These are phyloP conservation scores for Rhynchospora pubera DNA, from an alignment of 176 grass and related monocot species.

Conservation along the genomic window DNA sequence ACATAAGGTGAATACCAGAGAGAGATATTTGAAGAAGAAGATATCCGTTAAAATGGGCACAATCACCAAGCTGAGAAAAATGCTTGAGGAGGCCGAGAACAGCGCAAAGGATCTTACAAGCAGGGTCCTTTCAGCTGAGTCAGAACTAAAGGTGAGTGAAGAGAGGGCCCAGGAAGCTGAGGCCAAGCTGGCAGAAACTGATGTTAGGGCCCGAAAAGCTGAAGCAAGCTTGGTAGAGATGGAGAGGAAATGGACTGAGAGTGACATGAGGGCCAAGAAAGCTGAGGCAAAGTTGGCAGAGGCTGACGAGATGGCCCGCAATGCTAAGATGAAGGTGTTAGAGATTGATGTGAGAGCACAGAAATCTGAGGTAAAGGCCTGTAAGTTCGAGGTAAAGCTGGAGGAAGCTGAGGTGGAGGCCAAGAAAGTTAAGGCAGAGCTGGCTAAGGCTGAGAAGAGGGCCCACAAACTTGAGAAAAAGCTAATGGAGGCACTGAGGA, in stretches of 20 bases:
- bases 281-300: not conserved
- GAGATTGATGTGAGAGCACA: not conserved
- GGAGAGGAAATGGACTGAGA: not conserved
- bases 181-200: not conserved
- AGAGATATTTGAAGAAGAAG: not conserved
- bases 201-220: not conserved
- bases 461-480: not conserved
- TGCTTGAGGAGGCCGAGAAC: not conserved
- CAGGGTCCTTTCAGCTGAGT: not conserved
- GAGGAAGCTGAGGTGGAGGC: not conserved
- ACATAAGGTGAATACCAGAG: not conserved
- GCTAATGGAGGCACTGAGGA: not conserved
- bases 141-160: not conserved
- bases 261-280: no score
- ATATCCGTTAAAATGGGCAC: not conserved
- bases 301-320: not conserved
- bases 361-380: not conserved
- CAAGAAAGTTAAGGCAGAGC: not conserved
- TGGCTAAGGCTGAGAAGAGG: not conserved
- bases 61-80: not conserved
- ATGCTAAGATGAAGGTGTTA: not conserved
- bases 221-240: no score
- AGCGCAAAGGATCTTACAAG: not conserved
- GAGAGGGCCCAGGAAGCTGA: not conserved
- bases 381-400: not conserved